Evolutionary conservation across 2,329 filamentous ascomycete species (phyloP).

Genomic region (Fusarium longipes): DNA sequence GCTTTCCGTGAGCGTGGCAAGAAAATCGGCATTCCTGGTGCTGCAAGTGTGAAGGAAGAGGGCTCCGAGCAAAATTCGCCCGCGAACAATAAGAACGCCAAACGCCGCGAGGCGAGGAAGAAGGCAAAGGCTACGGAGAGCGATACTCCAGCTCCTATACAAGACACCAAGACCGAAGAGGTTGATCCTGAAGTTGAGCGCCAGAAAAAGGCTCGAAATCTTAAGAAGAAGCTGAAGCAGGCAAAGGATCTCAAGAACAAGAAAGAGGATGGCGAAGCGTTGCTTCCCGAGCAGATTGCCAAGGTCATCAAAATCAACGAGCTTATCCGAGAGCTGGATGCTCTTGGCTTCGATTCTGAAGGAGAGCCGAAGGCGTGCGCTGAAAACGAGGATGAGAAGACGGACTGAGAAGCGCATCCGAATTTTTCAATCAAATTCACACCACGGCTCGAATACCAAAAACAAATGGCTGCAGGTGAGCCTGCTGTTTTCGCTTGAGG

Average conservation of each 20-base stretch:
- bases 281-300: constrained; percentile 94
- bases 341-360: constrained; percentile 84
- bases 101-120: constrained; percentile 69
- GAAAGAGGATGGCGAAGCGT: constrained; percentile 84
- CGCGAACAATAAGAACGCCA: constrained; percentile 86
- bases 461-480: not conserved
- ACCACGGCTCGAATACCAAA: not conserved
- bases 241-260: constrained; percentile 90
- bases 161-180: constrained; percentile 53
- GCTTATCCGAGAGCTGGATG: constrained; percentile 86
- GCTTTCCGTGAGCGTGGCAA: constrained; percentile 80
- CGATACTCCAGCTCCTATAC: constrained; percentile 51
- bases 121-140: constrained; percentile 70
- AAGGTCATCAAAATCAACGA: constrained; percentile 99
- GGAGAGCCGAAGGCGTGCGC: constrained; percentile 64
- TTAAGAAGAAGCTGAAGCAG: constrained; percentile 95
- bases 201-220: constrained; percentile 91
- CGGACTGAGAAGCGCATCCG: constrained; percentile 37
- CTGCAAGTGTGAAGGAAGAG: constrained; percentile 67
- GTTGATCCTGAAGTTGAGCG: constrained; percentile 79
- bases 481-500: not conserved
- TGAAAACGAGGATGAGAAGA: constrained; percentile 29
- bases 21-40: constrained; percentile 76
- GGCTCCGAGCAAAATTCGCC: constrained; percentile 60
- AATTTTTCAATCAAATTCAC: not conserved